phyloP scores from a whole-genome alignment of 257 asterid genomes.

The Nicotiana otophora region DNA sequence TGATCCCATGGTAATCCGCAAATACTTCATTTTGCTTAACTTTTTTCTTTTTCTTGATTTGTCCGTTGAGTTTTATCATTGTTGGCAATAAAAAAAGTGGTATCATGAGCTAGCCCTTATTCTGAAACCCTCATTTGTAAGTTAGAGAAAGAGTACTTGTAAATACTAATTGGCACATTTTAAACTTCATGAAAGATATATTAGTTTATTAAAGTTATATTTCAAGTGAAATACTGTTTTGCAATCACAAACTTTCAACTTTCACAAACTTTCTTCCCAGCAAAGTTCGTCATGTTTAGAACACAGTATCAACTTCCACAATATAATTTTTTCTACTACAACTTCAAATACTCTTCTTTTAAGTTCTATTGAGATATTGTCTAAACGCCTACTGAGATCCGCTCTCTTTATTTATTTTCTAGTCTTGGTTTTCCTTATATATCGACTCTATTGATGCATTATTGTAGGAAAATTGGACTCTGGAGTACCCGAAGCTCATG shows the following conservation, averaged over 20 bases:
- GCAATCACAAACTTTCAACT: neutral
- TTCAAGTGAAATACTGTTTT: neutral
- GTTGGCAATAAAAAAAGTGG: neutral
- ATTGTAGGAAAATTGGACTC: slow-evolving; percentile 46
- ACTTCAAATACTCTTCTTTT: neutral
- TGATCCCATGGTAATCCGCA: slow-evolving; percentile 36
- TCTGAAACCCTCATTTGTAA: no score
- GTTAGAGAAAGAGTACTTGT: no score
- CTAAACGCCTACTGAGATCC: neutral
- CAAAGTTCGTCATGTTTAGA: neutral
- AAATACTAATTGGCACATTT: no score
- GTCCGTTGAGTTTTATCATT: neutral
- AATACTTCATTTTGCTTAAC: neutral
- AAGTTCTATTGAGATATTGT: neutral
- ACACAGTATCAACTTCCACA: neutral
- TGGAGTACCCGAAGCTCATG: slow-evolving; percentile 58
- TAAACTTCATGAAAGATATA: no score
- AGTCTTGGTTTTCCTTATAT: neutral
- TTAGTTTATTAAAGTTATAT: neutral
- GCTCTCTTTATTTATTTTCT: neutral
- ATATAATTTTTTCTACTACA: neutral
- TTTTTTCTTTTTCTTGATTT: neutral
- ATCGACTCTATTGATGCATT: neutral
- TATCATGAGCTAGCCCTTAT: no score
- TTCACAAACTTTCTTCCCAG: neutral